phyloP scores from a whole-genome alignment of 768 basidiomycete genomes.

The Ramaria rubella region DNA sequence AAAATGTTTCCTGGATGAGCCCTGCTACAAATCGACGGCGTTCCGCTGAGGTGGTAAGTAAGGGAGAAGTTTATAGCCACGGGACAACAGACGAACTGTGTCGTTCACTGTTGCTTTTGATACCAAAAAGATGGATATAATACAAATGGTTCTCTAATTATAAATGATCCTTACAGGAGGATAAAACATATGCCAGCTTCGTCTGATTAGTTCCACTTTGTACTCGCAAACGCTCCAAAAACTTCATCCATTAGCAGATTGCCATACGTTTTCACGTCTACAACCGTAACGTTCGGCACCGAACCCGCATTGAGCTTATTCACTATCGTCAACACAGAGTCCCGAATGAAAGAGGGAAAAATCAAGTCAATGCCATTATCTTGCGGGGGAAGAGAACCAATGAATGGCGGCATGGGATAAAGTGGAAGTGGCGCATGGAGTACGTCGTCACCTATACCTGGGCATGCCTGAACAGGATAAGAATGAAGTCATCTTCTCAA shows the following conservation, averaged over 20 bases:
- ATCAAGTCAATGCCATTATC: constrained; percentile 64
- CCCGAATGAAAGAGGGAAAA: constrained; percentile 61
- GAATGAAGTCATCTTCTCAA: neutral
- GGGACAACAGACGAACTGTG: too few species aligned
- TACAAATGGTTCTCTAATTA: too few species aligned
- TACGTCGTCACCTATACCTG: constrained; percentile 70
- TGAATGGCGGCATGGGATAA: constrained; percentile 48
- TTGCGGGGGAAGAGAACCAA: constrained; percentile 48
- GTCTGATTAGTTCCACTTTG: constrained; percentile 17
- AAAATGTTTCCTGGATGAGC: too few species aligned
- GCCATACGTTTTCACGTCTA: constrained; percentile 53
- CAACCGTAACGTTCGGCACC: constrained; percentile 35
- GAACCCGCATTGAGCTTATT: constrained; percentile 48
- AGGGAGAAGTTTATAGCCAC: too few species aligned
- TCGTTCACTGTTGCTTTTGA: too few species aligned
- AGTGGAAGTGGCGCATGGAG: constrained; percentile 55
- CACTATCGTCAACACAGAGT: constrained; percentile 39
- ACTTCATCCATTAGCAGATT: constrained; percentile 42
- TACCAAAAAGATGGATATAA: too few species aligned
- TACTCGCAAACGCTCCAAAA: constrained; percentile 52
- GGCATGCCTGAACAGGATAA: constrained; percentile 44
- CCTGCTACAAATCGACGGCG: too few species aligned
- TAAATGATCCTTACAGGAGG: too few species aligned
- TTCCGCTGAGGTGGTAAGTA: too few species aligned
- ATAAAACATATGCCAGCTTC: too few species aligned